These are phyloP conservation scores for Plenodomus biglobosus DNA, from an alignment of 2,329 filamentous ascomycete genomes.

Conservation along the genomic window DNA sequence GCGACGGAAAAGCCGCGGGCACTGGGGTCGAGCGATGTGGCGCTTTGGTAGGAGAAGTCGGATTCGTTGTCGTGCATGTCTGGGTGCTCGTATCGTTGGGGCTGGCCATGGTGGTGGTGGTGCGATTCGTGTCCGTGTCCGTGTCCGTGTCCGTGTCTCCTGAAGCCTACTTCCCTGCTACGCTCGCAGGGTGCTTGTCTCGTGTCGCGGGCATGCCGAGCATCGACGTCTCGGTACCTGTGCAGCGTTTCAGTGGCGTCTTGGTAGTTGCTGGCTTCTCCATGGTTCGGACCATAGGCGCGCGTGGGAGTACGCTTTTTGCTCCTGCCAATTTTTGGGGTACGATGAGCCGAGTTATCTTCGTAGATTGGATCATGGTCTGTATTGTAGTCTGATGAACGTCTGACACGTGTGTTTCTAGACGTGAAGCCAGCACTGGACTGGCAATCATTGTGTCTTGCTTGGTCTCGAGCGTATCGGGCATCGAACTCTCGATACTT, in stretches of 20 bases:
- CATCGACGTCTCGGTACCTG: neutral
- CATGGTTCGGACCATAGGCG: neutral
- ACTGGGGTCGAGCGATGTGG: neutral
- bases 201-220: neutral
- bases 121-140: too few relatives aligned
- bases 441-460: neutral
- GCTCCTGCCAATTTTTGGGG: neutral
- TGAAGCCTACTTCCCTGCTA: neutral
- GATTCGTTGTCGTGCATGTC: neutral
- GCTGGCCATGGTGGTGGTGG: neutral
- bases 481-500: constrained; percentile 6
- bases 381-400: neutral
- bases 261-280: neutral
- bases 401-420: neutral
- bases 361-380: neutral
- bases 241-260: constrained; percentile 1
- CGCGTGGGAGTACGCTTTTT: neutral
- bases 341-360: neutral
- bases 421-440: neutral
- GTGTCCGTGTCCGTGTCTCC: too few relatives aligned
- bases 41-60: constrained; percentile 5
- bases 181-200: neutral
- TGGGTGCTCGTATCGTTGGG: neutral
- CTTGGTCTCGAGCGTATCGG: neutral
- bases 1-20: neutral